phyloP scores from a whole-genome alignment of 1,284 basidiomycete genomes.

The Clitocybe nebularis region DNA sequence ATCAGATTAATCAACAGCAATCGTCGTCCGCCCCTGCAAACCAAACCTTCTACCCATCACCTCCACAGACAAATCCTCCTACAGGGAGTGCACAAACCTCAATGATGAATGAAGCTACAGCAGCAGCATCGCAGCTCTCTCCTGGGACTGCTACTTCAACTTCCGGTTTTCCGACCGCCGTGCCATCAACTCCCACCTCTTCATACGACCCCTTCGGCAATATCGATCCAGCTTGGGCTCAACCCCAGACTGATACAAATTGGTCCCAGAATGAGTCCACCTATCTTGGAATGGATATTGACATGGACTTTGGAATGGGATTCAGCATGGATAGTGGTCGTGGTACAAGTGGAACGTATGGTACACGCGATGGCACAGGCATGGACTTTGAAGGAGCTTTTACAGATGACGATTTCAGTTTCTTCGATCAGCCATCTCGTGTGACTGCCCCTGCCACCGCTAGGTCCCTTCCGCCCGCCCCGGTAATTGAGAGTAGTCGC shows the following conservation, averaged over 20 bases:
- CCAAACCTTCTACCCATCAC: slow-evolving; percentile 52
- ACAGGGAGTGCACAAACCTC: slow-evolving; percentile 22
- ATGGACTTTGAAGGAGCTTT: slow-evolving; percentile 64
- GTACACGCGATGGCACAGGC: slow-evolving; percentile 23
- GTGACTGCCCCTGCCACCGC: slow-evolving; percentile 3
- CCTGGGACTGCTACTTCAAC: slow-evolving; percentile 1
- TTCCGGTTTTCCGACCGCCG: slow-evolving; percentile 7
- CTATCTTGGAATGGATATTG: slow-evolving; percentile 43
- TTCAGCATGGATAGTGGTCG: slow-evolving; percentile 44
- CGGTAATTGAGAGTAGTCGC: background rate
- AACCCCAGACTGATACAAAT: slow-evolving; percentile 22
- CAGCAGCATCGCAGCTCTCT: slow-evolving; percentile 4
- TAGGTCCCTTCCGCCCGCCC: background rate
- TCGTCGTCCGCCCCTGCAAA: slow-evolving; percentile 16
- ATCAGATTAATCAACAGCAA: no score
- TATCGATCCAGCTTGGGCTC: slow-evolving; percentile 42
- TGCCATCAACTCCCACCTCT: slow-evolving; percentile 15
- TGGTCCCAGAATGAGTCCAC: slow-evolving; percentile 18
- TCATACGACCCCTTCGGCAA: slow-evolving; percentile 36
- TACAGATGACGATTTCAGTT: slow-evolving; percentile 78
- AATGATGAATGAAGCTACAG: slow-evolving; percentile 18
- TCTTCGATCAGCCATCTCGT: slow-evolving; percentile 55
- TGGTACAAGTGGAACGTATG: slow-evolving; percentile 22
- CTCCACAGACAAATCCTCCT: slow-evolving; percentile 41
- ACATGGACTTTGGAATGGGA: slow-evolving; percentile 40